Conservation (phyloP, 164 flowering plant genomes). For the Annona cherimola region DNA sequence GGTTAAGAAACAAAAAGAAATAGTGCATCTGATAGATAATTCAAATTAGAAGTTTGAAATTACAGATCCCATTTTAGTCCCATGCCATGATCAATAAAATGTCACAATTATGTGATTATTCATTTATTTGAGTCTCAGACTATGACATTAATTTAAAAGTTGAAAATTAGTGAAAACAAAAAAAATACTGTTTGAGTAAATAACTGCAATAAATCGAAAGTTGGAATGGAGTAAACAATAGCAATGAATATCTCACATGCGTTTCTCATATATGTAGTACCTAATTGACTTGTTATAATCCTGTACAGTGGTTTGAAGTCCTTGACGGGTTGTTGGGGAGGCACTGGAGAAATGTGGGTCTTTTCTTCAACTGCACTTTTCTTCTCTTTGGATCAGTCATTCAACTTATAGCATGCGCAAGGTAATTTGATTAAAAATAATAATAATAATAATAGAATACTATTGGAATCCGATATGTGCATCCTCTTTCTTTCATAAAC, state of each 20-base stretch:
- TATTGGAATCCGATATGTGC: neutral
- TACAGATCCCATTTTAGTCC: neutral
- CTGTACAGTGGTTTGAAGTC: slow-evolving; percentile 82
- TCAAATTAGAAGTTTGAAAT: too few relatives aligned
- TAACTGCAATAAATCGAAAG: neutral
- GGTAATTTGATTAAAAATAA: slow-evolving; percentile 30
- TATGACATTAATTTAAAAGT: neutral
- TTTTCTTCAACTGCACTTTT: slow-evolving; percentile 79
- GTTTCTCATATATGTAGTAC: neutral
- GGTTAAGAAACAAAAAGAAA: neutral
- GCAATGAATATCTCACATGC: too few relatives aligned
- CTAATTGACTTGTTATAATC: neutral
- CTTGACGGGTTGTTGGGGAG: slow-evolving; percentile 79
- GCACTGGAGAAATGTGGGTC: slow-evolving; percentile 66
- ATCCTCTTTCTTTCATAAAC: neutral
- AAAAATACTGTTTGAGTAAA: neutral
- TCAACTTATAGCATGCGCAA: slow-evolving; percentile 87
- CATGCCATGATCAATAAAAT: neutral
- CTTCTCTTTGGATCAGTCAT: slow-evolving; percentile 82
- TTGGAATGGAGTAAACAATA: neutral
- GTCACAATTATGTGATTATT: neutral
- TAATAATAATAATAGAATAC: neutral
- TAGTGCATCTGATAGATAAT: neutral
- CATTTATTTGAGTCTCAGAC: neutral
- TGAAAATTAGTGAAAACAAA: too few relatives aligned